These are phyloP conservation scores for Leucocoprinus leucothites DNA, from an alignment of 768 basidiomycete genomes.

Conservation along the genomic window DNA sequence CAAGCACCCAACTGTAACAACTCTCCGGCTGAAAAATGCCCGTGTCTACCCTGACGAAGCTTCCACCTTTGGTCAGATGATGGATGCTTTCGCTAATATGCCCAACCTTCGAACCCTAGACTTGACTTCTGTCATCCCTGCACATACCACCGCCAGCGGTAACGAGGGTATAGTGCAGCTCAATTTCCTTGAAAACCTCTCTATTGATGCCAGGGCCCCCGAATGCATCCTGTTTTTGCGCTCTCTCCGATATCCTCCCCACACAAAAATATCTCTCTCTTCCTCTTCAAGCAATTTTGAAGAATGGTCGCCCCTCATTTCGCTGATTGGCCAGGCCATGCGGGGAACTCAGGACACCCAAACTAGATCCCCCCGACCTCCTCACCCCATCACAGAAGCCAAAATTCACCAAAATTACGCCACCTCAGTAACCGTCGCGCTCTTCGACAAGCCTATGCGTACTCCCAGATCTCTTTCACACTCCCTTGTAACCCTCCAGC, in stretches of 20 bases:
- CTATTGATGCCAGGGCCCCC: not conserved
- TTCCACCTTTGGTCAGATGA: not conserved
- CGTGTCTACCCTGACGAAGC: not conserved
- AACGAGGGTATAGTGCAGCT: not conserved
- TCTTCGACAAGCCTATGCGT: too few relatives aligned
- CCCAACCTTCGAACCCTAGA: slow-evolving; percentile 3
- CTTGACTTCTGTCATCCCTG: not conserved
- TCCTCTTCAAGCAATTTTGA: not conserved
- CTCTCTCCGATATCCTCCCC: slow-evolving; percentile 2
- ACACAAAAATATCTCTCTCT: not conserved
- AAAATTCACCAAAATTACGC: too few relatives aligned
- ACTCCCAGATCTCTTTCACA: too few relatives aligned
- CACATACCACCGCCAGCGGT: not conserved
- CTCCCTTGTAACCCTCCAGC: not conserved
- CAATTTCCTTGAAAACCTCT: not conserved
- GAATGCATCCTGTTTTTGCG: slow-evolving; percentile 1
- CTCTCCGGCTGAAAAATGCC: not conserved
- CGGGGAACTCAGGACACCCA: not conserved
- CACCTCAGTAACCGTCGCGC: too few relatives aligned
- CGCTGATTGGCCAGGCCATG: not conserved
- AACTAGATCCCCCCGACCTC: too few relatives aligned
- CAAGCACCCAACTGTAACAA: slow-evolving; percentile 4
- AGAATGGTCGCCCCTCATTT: not conserved
- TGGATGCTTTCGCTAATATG: slow-evolving; percentile 4
- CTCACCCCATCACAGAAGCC: too few relatives aligned